Evolutionary conservation across 352 stramenopile species (phyloP).

Genomic region (Hyaloperonospora arabidopsidis): DNA sequence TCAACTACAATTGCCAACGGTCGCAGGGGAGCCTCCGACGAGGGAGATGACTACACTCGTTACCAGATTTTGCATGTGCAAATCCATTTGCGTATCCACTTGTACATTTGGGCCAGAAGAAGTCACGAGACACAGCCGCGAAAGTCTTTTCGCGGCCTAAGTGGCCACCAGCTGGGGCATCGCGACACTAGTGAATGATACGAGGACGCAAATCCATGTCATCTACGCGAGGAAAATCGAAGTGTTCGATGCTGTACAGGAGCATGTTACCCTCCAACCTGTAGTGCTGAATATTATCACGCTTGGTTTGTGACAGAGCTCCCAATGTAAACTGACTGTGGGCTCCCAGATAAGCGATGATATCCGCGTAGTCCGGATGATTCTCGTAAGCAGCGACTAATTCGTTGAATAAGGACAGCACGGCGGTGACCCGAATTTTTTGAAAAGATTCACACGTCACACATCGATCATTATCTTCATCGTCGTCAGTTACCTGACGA

Average conservation of each 20-base stretch:
- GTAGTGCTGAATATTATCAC: neutral
- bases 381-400: too few species aligned
- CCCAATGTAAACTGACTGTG: neutral
- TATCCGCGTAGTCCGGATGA: too few species aligned
- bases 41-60: too few species aligned
- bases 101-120: neutral
- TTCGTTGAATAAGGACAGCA: too few species aligned
- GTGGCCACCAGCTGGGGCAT: conserved; percentile 13
- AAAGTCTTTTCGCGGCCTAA: conserved; percentile 22
- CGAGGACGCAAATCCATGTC: conserved; percentile 2
- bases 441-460: neutral
- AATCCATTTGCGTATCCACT: conserved; percentile 5
- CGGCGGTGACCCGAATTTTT: too few species aligned
- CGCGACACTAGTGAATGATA: conserved; percentile 15
- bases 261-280: neutral
- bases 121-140: conserved; percentile 1
- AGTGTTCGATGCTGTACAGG: neutral
- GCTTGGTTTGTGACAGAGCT: neutral
- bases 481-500: neutral
- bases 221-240: conserved; percentile 4
- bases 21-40: too few species aligned
- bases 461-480: neutral
- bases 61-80: neutral
- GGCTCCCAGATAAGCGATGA: too few species aligned
- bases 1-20: too few species aligned